Base-by-base conservation (phyloP, 1,139 yeast species). In the Taphrina wiesneri region DNA sequence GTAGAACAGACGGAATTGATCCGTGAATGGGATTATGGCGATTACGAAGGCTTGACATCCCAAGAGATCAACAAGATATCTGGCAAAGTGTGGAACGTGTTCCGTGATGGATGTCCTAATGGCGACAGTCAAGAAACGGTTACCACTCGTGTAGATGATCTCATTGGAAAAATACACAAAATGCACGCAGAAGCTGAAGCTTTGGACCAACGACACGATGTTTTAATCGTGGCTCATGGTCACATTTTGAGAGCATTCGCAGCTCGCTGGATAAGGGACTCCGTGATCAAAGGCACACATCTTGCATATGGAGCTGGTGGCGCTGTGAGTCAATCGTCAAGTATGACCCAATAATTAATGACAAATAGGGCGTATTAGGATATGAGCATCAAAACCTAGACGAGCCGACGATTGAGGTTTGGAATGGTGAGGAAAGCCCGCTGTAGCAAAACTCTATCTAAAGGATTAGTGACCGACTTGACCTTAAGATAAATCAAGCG, bases 1-100 rank as follows among this genome's bases (percentile, higher is more conserved):
- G 51, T 52, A 13, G 56, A 65, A 26, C 59, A 49, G 41, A 83
- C 83, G 21, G 92, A 88, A 70, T 85, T 87, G 61, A 88, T 87
- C 72, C 77, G 90, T 64, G 98, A 92, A 78, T 92, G 98, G 97
- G 96, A 90, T 71, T 92, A 92, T 74, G 98, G 98, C 71, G 93
- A 88, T 73, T 92, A 92, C 76, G 98, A 92, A 78, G 98, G 98
- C 2, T 76, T 86, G 72, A 76, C 81, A 67, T 87, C 96, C 0
- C 76, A 78, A n/a, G 85, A 91, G 71, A 91, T 92, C 74, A 78
- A 82, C 51, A 82, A 79, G 11, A 75, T 84, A 70, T 68, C 96
- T 96, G 0, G 78, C 88, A 56, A 85, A 15, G 80, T 87, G 67
- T 92, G 97, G 97, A 79, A 81, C 65, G 91, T 92, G 74, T 91